Evolutionary conservation across 2,329 filamentous ascomycete genomes (phyloP).

Genomic region (Xylariomycetidae sp.): DNA sequence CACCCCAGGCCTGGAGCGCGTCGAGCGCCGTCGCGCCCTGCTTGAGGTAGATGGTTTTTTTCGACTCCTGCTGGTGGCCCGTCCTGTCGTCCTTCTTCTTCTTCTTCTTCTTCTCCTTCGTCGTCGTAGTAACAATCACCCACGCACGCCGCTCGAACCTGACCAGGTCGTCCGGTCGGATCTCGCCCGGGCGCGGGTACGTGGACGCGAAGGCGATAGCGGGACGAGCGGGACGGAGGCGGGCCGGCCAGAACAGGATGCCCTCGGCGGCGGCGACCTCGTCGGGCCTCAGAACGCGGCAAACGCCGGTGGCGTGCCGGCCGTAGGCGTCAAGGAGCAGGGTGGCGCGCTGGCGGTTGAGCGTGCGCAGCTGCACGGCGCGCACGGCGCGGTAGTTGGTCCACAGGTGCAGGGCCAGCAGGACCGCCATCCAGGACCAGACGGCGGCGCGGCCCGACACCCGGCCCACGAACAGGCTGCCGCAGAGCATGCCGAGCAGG

Average conservation of each 20-base stretch:
- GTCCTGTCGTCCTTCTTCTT: constrained; percentile 30
- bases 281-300: constrained; percentile 54
- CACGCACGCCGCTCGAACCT: constrained; percentile 51
- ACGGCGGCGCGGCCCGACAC: constrained; percentile 69
- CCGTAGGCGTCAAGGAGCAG: constrained; percentile 65
- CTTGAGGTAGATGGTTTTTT: constrained; percentile 58
- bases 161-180: constrained; percentile 34
- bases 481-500: constrained; percentile 78
- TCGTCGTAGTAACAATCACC: constrained; percentile 53
- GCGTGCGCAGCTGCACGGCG: constrained; percentile 73
- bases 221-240: no score
- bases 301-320: constrained; percentile 43
- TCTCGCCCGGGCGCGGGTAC: constrained; percentile 13
- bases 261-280: constrained; percentile 62
- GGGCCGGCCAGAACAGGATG: constrained; percentile 54
- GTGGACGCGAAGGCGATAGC: constrained; percentile 37
- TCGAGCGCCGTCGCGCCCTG: constrained; percentile 39
- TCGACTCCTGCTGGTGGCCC: constrained; percentile 32
- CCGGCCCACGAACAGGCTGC: constrained; percentile 73
- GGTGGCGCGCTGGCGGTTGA: constrained; percentile 83
- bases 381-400: constrained; percentile 86
- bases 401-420: constrained; percentile 72
- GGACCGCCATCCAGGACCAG: constrained; percentile 64
- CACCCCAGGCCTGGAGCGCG: constrained; percentile 32
- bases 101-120: constrained; percentile 32